Evolutionary conservation across 441 rosid genomes (phyloP).

Genomic region (Gossypium schwendimanii): DNA sequence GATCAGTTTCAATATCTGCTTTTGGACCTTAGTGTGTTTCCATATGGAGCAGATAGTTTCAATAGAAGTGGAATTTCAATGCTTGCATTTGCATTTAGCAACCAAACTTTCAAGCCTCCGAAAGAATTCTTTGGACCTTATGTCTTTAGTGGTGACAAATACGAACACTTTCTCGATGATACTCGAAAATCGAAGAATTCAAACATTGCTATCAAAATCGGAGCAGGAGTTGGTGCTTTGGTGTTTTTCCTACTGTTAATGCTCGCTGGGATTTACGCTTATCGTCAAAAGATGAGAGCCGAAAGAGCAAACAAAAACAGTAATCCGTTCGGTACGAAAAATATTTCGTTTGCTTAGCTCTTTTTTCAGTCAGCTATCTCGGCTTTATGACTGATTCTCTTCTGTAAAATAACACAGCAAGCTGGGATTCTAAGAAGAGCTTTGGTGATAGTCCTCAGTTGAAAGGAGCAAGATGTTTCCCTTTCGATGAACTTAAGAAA

Average conservation of each 20-base stretch:
- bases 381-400: neutral
- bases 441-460: slow-evolving; percentile 52
- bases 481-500: slow-evolving; percentile 65
- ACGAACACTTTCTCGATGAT: slow-evolving; percentile 18
- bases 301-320: slow-evolving; percentile 40
- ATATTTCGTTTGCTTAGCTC: neutral
- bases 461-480: slow-evolving; percentile 64
- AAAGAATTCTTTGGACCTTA: slow-evolving; percentile 42
- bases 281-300: slow-evolving; percentile 59
- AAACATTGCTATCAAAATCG: slow-evolving; percentile 40
- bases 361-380: neutral
- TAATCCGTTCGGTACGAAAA: slow-evolving; percentile 58
- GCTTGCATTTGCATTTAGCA: slow-evolving; percentile 41
- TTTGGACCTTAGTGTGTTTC: slow-evolving; percentile 47
- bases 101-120: slow-evolving; percentile 57
- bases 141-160: slow-evolving; percentile 24
- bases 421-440: slow-evolving; percentile 47
- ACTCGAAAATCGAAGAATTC: slow-evolving; percentile 18
- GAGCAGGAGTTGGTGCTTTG: slow-evolving; percentile 44
- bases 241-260: slow-evolving; percentile 41
- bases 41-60: slow-evolving; percentile 30
- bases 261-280: slow-evolving; percentile 54
- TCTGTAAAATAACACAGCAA: slow-evolving; percentile 3
- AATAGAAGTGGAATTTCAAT: slow-evolving; percentile 17
- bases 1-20: slow-evolving; percentile 26